Base-by-base conservation (phyloP, 2,329 filamentous ascomycete species). In the Aspergillus texensis region DNA sequence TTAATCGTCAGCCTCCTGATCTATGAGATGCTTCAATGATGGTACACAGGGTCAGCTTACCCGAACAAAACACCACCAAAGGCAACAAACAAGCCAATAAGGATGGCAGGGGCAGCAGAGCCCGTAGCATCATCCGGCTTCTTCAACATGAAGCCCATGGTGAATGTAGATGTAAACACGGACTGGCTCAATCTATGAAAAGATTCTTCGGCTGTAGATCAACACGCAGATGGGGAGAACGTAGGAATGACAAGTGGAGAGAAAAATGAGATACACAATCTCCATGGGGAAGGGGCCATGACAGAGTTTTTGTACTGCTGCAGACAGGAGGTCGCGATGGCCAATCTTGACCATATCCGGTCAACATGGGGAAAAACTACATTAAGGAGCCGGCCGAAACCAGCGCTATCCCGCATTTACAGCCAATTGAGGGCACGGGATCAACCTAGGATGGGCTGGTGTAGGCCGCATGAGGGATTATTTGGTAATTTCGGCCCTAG, bases 1-100 rank as follows among this genome's bases (percentile, higher is more conserved):
- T 24, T 9, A 46, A 57, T 52, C 8, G 57, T 54, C 14, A 52
- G 19, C 28, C 52, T 30, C 30, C 59, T 62, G 65, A 11, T 57
- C 50, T 55, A n/a, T 12, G 48, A 45, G 34, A 2, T 6, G 14
- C 2, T 48, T 19, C 19, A 19, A 50, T 8, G 19, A 52, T 1
- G n/a, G 24, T 82, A 16, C 80, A 71, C 62, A 26, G 48, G 16
- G 4, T 72, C 76, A 46, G 81, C 76, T 26, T 71, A 87, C 65
- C 85, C 85, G 70, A 86, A 87, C 68, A 86, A 81, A 63, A 87
- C 82, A 71, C 85, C 85, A 64, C 85, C 85, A 73, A 87, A 86
- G 19, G 85, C 82, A 36, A 85, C 85, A 67, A 87, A 87, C 57
- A 84, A 80, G 68, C 85, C 86, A 74, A 87, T 84, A 16, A 86